Conservation (phyloP, 2,329 filamentous ascomycete species). For the Pyricularia sp. region DNA sequence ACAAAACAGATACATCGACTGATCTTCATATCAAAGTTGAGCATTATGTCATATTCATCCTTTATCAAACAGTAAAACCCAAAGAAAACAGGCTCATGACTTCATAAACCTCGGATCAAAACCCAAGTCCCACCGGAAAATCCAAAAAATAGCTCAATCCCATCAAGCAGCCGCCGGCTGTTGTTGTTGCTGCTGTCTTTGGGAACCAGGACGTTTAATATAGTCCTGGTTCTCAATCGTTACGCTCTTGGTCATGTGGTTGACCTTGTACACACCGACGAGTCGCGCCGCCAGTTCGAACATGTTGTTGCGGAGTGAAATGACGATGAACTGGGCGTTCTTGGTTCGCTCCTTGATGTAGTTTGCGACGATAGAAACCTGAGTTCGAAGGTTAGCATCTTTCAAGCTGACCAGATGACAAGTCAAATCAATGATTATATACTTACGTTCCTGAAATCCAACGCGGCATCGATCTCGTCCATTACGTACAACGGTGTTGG, state of each 20-base stretch:
- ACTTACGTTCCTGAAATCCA: conserved; percentile 96
- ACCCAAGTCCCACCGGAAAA: not conserved
- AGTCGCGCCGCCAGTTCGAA: conserved; percentile 94
- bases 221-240: conserved; percentile 81
- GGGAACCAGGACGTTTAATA: conserved; percentile 33
- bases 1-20: too few species aligned
- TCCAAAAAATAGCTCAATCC: not conserved
- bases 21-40: not conserved
- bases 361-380: conserved; percentile 95
- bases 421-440: not conserved
- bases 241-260: conserved; percentile 94
- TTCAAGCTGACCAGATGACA: not conserved
- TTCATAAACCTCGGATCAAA: not conserved
- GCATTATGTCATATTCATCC: not conserved
- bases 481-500: conserved; percentile 97
- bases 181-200: conserved; percentile 13
- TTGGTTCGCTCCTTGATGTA: conserved; percentile 99
- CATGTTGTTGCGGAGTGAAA: conserved; percentile 98
- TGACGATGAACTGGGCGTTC: conserved; percentile 98
- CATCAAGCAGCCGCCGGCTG: not conserved
- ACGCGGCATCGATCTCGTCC: conserved; percentile 97
- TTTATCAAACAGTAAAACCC: not conserved
- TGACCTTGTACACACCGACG: conserved; percentile 98
- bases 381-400: not conserved
- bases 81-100: not conserved